Base-by-base conservation (phyloP, 805 yeast species). In the Zygoascus ofunaensis region DNA sequence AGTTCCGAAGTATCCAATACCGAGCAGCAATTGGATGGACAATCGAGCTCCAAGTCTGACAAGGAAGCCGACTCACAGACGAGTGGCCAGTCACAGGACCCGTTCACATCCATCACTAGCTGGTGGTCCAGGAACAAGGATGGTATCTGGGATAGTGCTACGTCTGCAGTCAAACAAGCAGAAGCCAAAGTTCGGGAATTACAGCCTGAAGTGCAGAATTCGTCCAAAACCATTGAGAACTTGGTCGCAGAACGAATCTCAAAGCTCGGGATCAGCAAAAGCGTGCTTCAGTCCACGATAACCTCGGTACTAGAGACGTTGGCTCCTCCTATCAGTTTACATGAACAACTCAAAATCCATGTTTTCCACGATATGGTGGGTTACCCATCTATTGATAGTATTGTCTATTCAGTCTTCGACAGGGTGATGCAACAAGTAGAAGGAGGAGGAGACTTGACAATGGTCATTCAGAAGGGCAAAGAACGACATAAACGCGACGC, bases 341-440 rank as follows among this genome's bases (percentile, higher is more conserved):
- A 69, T 46, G 73, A 69, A 52, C 71, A 68, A 51, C 61, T 69
- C 26, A 54, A 56, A 38, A 62, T 69, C 37, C 68, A 66, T 49
- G 58, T 69, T n/a, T 68, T 65, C 54, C 72, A 69, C 46, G 73
- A 69, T 45, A 60, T 69, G 58, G 69, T 65, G 10, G 73, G 73
- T 19, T 69, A 64, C 51, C 66, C 70, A 3, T 55, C 61, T 45
- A 65, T 79, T 52, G 80, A 76, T 52, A 60, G 64, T 26, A 62
- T 74, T 44, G 71, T 76, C 12, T 65, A 69, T 53, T 61, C 64
- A 36, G 76, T 74, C 41, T 79, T 79, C 58, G 69, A 69, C 52
- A 63, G 67, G 39, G 82, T 77, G 19, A 75, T 79, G 80, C 68
- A 66, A 51, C 84, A 79, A 54, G 83, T 79, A n/a, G 85, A 79